These are phyloP conservation scores for Sporothrix brasiliensis DNA, from an alignment of 2,329 filamentous ascomycete genomes.

Conservation along the genomic window DNA sequence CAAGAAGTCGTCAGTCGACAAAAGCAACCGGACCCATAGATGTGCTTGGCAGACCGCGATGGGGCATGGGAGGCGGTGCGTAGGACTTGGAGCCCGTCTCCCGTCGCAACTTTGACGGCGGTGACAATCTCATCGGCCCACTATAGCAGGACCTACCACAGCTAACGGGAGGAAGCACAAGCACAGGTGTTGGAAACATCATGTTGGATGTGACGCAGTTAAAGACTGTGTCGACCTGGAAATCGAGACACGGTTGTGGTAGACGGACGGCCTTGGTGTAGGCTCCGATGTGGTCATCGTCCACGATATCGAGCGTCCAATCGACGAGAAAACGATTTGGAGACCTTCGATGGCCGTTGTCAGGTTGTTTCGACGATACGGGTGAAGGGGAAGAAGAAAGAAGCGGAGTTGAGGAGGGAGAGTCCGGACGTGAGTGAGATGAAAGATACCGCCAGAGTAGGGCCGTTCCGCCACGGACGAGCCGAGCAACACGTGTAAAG, in stretches of 20 bases:
- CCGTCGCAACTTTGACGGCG: background rate
- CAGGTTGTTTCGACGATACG: background rate
- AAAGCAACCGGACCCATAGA: background rate
- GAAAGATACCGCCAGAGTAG: background rate
- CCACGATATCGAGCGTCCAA: background rate
- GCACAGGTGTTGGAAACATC: background rate
- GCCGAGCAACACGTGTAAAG: background rate
- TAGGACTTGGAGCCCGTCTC: background rate
- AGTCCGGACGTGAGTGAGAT: background rate
- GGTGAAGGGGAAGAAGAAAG: background rate
- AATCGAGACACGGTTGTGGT: background rate
- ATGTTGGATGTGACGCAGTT: background rate
- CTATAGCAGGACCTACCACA: slow-evolving; percentile 3
- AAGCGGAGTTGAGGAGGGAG: background rate
- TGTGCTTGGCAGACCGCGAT: background rate
- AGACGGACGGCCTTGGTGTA: background rate
- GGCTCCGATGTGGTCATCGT: background rate
- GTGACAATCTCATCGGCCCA: background rate
- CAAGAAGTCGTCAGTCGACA: background rate
- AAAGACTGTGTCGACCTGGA: background rate
- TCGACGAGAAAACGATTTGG: background rate
- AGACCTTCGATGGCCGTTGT: background rate
- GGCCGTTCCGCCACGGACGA: slow-evolving; percentile 12
- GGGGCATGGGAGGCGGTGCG: background rate
- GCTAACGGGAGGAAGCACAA: background rate